These are phyloP conservation scores for Alternaria rosae DNA, from an alignment of 2,329 filamentous ascomycete genomes.

Conservation along the genomic window DNA sequence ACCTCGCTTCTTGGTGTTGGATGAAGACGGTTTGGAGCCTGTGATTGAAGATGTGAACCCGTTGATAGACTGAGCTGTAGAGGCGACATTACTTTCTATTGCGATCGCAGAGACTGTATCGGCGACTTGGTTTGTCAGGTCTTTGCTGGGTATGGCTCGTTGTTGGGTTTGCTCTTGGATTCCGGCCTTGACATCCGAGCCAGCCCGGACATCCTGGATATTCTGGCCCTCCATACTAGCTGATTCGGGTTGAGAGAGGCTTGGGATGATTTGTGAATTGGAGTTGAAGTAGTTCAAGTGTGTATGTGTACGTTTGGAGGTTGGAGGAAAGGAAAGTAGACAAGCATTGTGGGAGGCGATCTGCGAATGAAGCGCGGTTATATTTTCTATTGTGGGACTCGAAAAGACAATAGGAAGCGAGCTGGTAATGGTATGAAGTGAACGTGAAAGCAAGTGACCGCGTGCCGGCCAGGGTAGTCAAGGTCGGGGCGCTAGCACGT, in stretches of 20 bases:
- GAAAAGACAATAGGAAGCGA: slow-evolving; percentile 8
- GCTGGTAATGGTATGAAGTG: background rate
- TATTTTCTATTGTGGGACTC: slow-evolving; percentile 11
- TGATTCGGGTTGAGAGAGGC: background rate
- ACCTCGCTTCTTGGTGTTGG: slow-evolving; percentile 26
- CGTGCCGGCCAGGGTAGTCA: background rate
- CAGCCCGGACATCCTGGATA: background rate
- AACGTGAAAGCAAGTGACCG: slow-evolving; percentile 8
- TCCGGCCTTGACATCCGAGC: background rate
- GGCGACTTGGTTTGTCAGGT: background rate
- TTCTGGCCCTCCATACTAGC: background rate
- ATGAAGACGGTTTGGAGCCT: slow-evolving; percentile 4
- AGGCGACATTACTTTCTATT: background rate
- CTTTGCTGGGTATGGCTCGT: slow-evolving; percentile 6
- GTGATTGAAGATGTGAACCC: background rate
- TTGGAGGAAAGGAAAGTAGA: slow-evolving; percentile 19
- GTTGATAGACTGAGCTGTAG: background rate
- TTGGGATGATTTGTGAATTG: background rate
- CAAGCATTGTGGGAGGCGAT: slow-evolving; percentile 23
- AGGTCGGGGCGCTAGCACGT: slow-evolving; percentile 10
- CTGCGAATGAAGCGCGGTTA: background rate
- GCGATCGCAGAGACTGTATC: background rate
- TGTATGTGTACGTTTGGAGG: slow-evolving; percentile 18
- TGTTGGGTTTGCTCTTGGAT: slow-evolving; percentile 1
- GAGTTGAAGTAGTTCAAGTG: slow-evolving; percentile 18